Base-by-base conservation (phyloP, 2,329 filamentous ascomycete genomes). In the Fusarium camptoceras region DNA sequence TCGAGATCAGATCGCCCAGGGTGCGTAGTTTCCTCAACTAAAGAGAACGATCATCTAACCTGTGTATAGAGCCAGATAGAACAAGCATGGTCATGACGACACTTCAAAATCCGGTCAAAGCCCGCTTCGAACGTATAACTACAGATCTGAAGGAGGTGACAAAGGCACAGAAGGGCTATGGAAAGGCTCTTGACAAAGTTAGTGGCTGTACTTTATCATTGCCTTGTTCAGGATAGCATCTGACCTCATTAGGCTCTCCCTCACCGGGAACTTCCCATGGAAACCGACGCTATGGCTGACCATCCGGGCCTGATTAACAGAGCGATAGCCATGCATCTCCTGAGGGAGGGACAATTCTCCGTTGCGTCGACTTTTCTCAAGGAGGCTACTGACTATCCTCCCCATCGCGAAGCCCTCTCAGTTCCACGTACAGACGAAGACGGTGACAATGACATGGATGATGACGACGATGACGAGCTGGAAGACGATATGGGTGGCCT, bases 281-380 rank as follows among this genome's bases (percentile, higher is more conserved):
- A 94, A 61, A 90, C 94, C 75, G 94, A 97, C 80, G 91, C 90
- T 34, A 89, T 98, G 79, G 90, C 89, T 3, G 87, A 90, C 22
- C 90, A 97, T 71, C 87, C 92, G 6, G 84, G 87, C 18, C 85
- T 98, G 15, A 93, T 98, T 77, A 97, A 98, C 81, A 89, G 94
- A 59, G 95, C 96, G 9, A 97, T 99, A 73, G 93, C 93, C 12
- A 98, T 98, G 94, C 96, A 99, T 77, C 87, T 99, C 24, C 87
- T 99, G 41, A 92, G 96, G 42, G 95, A 98, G 81, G 96, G 96
- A 50, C 92, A 97, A 77, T 99, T 99, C 79, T 87, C 86, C 24
- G 94, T 97, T 4, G 95, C 95, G 15, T 89, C 91, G 18, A 94
- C 91, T 2, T 98, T 99, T 74, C 88, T 97, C 50, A 83, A 87